These are phyloP conservation scores for Teratosphaeria nubilosa DNA, from an alignment of 2,329 filamentous ascomycete species.

Conservation along the genomic window DNA sequence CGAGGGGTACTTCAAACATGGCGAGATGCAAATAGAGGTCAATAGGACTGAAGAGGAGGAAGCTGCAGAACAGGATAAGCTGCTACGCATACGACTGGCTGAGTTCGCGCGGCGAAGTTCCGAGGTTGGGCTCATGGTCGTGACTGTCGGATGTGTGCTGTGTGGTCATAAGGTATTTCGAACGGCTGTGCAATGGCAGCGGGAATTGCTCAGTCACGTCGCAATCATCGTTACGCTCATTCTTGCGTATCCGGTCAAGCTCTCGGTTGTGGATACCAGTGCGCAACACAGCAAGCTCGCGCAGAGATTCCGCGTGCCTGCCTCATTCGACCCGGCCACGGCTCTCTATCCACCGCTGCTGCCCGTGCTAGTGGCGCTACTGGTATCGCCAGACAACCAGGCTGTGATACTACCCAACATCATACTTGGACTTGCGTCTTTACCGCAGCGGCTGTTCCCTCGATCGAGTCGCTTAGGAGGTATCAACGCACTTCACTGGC, in stretches of 20 bases:
- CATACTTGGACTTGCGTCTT: slow-evolving; percentile 65
- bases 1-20: slow-evolving; percentile 26
- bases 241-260: slow-evolving; percentile 24
- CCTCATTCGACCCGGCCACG: slow-evolving; percentile 81
- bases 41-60: slow-evolving; percentile 22
- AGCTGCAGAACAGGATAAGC: slow-evolving; percentile 45
- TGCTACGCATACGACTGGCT: slow-evolving; percentile 75
- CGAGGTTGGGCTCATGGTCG: slow-evolving; percentile 45
- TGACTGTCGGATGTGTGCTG: slow-evolving; percentile 39
- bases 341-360: slow-evolving; percentile 75
- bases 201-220: slow-evolving; percentile 29
- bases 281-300: slow-evolving; percentile 25
- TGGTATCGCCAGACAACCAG: slow-evolving; percentile 54
- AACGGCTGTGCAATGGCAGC: slow-evolving; percentile 26
- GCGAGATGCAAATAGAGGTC: slow-evolving; percentile 17
- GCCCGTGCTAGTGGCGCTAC: slow-evolving; percentile 65
- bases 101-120: slow-evolving; percentile 64
- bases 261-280: slow-evolving; percentile 24
- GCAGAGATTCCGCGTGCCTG: slow-evolving; percentile 51
- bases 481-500: slow-evolving; percentile 66
- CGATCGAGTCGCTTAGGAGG: slow-evolving; percentile 46
- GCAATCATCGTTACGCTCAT: slow-evolving; percentile 19
- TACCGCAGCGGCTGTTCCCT: slow-evolving; percentile 65
- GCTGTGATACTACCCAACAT: slow-evolving; percentile 65
- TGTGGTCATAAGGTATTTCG: slow-evolving; percentile 24